Evolutionary conservation across 176 grass and related monocot genomes (phyloP).

Genomic region (Eleusine indica): DNA sequence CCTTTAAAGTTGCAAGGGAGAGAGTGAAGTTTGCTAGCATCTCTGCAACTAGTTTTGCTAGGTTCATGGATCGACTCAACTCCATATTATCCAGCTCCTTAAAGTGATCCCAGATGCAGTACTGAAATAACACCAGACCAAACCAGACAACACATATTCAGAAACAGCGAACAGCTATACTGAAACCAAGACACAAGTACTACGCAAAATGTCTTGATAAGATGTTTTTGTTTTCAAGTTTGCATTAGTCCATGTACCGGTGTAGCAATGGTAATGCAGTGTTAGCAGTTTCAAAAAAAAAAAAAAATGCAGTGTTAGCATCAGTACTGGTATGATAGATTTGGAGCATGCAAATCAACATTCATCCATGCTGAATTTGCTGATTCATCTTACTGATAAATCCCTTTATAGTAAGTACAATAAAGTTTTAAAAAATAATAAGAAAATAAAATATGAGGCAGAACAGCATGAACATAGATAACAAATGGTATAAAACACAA

Average conservation of each 20-base stretch:
- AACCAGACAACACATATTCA: conserved; percentile 32
- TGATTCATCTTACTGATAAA: neutral
- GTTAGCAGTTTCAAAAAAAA: neutral
- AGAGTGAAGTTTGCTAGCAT: conserved; percentile 75
- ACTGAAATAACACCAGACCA: conserved; percentile 50
- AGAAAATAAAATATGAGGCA: conserved; percentile 5
- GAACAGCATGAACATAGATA: conserved; percentile 7
- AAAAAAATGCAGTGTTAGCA: neutral
- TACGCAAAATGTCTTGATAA: neutral
- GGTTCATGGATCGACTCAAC: conserved; percentile 69
- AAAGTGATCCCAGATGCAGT: conserved; percentile 91
- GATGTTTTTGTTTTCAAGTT: neutral
- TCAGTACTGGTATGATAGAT: neutral
- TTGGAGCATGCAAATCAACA: neutral
- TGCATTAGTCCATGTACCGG: neutral
- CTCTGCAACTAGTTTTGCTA: conserved; percentile 76
- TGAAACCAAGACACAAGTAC: neutral
- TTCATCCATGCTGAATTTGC: neutral
- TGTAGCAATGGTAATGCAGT: neutral
- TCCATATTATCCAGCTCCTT: conserved; percentile 89
- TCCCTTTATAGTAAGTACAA: conserved; percentile 15
- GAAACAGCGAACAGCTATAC: neutral
- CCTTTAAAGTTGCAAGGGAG: conserved; percentile 74
- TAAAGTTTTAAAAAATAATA: neutral
- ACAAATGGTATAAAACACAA: neutral